Percentiles rank a stretch among this genome's conserved stretches.
These are phyloP conservation scores for Solanum sparsipilum DNA, from an alignment of 257 asterid species.

Conservation along the genomic window DNA sequence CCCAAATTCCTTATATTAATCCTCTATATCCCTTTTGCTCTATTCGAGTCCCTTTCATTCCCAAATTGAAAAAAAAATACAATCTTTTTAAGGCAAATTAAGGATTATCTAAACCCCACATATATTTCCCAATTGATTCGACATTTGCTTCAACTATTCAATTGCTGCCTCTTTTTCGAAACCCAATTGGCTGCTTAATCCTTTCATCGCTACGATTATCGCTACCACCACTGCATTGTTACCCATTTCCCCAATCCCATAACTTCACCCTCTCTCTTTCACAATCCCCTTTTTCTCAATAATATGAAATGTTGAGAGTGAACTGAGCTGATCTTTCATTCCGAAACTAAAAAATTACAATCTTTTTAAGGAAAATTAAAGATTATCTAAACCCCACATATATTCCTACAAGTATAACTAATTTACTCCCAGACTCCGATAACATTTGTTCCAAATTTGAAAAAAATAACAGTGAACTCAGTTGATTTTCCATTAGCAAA, in stretches of 20 bases:
- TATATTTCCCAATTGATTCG: neutral
- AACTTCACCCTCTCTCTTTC: conserved; percentile 1
- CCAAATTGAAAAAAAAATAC: neutral
- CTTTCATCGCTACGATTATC: conserved; percentile 18
- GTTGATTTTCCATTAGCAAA: neutral
- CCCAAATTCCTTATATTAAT: neutral
- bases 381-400: neutral
- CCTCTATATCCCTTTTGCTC: neutral
- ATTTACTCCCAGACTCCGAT: neutral
- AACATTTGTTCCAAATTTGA: neutral
- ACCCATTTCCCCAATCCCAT: conserved; percentile 22
- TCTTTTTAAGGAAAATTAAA: neutral
- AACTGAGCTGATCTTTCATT: neutral
- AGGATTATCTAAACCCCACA: neutral
- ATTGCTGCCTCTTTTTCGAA: conserved; percentile 27
- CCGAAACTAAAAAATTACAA: neutral
- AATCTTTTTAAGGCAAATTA: neutral
- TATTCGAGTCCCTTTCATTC: neutral
- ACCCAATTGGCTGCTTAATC: conserved; percentile 27
- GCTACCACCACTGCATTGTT: conserved; percentile 27
- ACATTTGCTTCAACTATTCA: neutral
- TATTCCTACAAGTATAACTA: neutral
- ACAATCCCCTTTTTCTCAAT: neutral
- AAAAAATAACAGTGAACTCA: neutral
- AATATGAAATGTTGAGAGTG: neutral